A percentile compares a stretch with the other conserved stretches of the same genome.
phyloP scores from a whole-genome alignment of 495 filamentous ascomycete genomes.

The Clohesyomyces aquaticus region DNA sequence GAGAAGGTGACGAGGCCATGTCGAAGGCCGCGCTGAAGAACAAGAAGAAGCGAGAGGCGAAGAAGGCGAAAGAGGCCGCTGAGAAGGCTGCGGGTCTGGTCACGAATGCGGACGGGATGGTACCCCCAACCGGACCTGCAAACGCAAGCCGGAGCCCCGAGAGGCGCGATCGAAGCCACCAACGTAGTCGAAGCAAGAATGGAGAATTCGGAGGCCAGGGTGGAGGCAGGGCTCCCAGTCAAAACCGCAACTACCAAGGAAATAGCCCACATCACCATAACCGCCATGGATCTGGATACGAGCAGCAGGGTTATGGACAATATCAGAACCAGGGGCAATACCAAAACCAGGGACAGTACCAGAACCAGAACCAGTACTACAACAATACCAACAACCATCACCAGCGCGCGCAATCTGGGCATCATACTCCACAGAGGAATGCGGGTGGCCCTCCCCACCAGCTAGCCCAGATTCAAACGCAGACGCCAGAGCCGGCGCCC shows the following conservation, averaged over 20 bases:
- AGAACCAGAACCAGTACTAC: conserved; percentile 8
- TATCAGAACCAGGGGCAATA: conserved; percentile 34
- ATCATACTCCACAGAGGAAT: conserved; percentile 33
- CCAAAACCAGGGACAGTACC: too few species aligned
- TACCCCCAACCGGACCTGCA: conserved; percentile 29
- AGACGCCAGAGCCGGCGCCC: conserved; percentile 40
- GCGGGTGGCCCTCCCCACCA: conserved; percentile 1
- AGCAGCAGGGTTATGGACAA: conserved; percentile 26
- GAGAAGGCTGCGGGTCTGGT: conserved; percentile 53
- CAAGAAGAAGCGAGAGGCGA: conserved; percentile 98
- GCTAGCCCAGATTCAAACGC: conserved; percentile 26
- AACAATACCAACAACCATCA: too few species aligned
- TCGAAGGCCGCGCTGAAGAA: conserved; percentile 93
- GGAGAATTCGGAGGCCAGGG: conserved; percentile 35
- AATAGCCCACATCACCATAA: conserved; percentile 43
- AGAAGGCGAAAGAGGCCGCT: conserved; percentile 82
- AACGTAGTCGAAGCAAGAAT: conserved; percentile 64
- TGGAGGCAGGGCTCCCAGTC: conserved; percentile 44
- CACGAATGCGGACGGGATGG: conserved; percentile 28
- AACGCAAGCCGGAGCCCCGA: conserved; percentile 64
- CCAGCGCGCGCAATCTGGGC: conserved; percentile 28
- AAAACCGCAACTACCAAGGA: conserved; percentile 45
- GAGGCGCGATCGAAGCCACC: conserved; percentile 57
- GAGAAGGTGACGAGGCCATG: conserved; percentile 66
- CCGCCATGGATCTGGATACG: conserved; percentile 35